phyloP scores from a whole-genome alignment of 208 protist genomes.

The Crithidia brevicula region DNA sequence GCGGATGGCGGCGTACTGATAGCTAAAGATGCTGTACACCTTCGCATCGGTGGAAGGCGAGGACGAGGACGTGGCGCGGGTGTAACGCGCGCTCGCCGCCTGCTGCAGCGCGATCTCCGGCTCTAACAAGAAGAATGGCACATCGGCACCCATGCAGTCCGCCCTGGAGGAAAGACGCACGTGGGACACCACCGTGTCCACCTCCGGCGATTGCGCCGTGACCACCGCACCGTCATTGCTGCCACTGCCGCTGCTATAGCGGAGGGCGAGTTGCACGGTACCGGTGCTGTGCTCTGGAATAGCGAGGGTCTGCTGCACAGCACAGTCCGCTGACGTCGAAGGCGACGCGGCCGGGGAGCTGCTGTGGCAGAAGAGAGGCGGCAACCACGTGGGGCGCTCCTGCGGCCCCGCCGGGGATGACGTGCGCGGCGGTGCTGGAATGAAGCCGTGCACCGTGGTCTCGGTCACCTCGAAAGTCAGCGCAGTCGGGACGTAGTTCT shows the following conservation, averaged over 20 bases:
- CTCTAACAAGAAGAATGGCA: constrained; percentile 39
- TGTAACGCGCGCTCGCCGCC: constrained; percentile 19
- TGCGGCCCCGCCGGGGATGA: neutral
- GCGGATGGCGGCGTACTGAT: constrained; percentile 46
- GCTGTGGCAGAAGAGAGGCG: constrained; percentile 33
- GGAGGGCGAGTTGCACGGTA: constrained; percentile 48
- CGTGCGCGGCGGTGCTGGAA: constrained; percentile 22
- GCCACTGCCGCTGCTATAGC: constrained; percentile 10
- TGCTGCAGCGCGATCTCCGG: constrained; percentile 26
- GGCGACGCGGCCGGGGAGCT: neutral
- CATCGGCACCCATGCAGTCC: constrained; percentile 47
- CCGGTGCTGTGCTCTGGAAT: constrained; percentile 48
- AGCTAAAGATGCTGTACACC: constrained; percentile 41
- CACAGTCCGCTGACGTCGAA: constrained; percentile 13
- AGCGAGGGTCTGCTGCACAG: constrained; percentile 29
- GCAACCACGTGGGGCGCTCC: constrained; percentile 30
- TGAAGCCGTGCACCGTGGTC: constrained; percentile 55
- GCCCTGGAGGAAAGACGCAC: constrained; percentile 54
- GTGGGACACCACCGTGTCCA: constrained; percentile 34
- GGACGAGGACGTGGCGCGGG: constrained; percentile 6
- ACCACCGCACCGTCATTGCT: neutral
- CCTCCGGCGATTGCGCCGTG: constrained; percentile 21
- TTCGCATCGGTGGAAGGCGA: neutral
- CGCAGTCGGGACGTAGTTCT: constrained; percentile 54
- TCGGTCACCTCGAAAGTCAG: constrained; percentile 81